Base-by-base conservation (phyloP, 2,329 filamentous ascomycete species). In the Dactylellina drechsleri region DNA sequence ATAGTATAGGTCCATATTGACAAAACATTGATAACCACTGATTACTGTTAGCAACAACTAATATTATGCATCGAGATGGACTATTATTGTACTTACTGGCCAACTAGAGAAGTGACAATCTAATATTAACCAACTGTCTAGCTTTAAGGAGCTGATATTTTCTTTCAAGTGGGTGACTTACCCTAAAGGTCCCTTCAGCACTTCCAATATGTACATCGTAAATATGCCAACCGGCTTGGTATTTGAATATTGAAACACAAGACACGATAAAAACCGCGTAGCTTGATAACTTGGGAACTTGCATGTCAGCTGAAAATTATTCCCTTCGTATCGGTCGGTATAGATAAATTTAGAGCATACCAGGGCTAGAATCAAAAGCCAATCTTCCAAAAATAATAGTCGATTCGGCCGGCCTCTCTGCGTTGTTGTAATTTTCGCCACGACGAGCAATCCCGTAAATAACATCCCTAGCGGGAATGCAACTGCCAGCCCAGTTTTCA, bases 1-100 rank as follows among this genome's bases (percentile, higher is more conserved):
- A 68, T 59, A 4, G 71, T 68, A n/a, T 75, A 75, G 0, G 71
- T 75, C 71, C 71, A 75, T 13, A 75, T 65, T 12, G 71, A 64
- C 2, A 75, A 53, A 5, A 68, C 8, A 41, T 68, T 75, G 18
- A 75, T 40, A 15, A 75, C 53, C 64, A 75, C 71, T 75, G 36
- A 15, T 13, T 13, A 26, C 43, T 59, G 56, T 56, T 62, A 60
- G 18, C n/a, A 31, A 8, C 20, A 49, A 20, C 15, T 40, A 18
- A 40, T 62, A 10, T n/a, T 10, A 8, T 40, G n/a, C 8, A 52
- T 36, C 6, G 10, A 36, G 31, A 2, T 36, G 31, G n/a, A 43
- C 16, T 12, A 5, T 31, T 16, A 15, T 4, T 50, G 26, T 64
- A 67, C 64, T 15, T 74, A 74, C 70, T 74, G n/a, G 57, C 31